Percentiles rank a stretch among this genome's conserved stretches.
phyloP scores from a whole-genome alignment of 2,329 filamentous ascomycete species.

The Apiospora pterosperma region DNA sequence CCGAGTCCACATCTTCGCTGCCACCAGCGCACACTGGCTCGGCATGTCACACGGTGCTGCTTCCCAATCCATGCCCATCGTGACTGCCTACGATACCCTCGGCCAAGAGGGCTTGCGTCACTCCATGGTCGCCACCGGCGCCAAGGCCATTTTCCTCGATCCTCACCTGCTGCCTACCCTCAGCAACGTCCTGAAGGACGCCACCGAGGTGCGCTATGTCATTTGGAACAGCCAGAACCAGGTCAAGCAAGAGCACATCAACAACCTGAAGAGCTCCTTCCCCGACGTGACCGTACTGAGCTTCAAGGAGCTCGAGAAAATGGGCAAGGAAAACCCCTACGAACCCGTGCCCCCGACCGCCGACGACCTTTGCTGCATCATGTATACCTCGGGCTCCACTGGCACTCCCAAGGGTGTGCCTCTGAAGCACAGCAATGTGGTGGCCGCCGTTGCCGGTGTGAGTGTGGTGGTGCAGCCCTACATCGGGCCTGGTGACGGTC shows the following conservation, averaged over 20 bases:
- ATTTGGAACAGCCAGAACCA: slow-evolving; percentile 54
- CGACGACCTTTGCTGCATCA: slow-evolving; percentile 73
- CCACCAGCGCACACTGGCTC: slow-evolving; percentile 59
- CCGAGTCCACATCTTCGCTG: slow-evolving; percentile 75
- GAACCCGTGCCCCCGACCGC: slow-evolving; percentile 66
- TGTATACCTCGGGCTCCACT: slow-evolving; percentile 76
- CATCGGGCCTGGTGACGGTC: slow-evolving; percentile 71
- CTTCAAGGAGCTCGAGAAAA: slow-evolving; percentile 48
- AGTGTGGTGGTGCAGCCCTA: slow-evolving; percentile 73
- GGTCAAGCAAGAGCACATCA: slow-evolving; percentile 47
- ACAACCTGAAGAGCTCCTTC: slow-evolving; percentile 47
- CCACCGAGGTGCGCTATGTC: slow-evolving; percentile 46
- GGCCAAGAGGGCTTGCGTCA: slow-evolving; percentile 70
- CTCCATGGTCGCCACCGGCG: slow-evolving; percentile 67
- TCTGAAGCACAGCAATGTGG: slow-evolving; percentile 69
- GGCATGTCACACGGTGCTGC: slow-evolving; percentile 48
- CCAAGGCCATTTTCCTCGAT: slow-evolving; percentile 71
- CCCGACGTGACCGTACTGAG: slow-evolving; percentile 44
- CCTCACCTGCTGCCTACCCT: slow-evolving; percentile 63
- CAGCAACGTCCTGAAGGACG: slow-evolving; percentile 49
- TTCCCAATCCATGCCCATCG: slow-evolving; percentile 77
- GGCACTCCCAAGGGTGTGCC: slow-evolving; percentile 80
- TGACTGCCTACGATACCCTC: slow-evolving; percentile 75
- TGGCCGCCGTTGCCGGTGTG: slow-evolving; percentile 76
- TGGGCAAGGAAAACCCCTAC: slow-evolving; percentile 59